Percentiles rank a stretch among this genome's conserved stretches.
Evolutionary conservation across 1,284 basidiomycete genomes (phyloP).

Genomic region (Hypsizygus ulmarius): DNA sequence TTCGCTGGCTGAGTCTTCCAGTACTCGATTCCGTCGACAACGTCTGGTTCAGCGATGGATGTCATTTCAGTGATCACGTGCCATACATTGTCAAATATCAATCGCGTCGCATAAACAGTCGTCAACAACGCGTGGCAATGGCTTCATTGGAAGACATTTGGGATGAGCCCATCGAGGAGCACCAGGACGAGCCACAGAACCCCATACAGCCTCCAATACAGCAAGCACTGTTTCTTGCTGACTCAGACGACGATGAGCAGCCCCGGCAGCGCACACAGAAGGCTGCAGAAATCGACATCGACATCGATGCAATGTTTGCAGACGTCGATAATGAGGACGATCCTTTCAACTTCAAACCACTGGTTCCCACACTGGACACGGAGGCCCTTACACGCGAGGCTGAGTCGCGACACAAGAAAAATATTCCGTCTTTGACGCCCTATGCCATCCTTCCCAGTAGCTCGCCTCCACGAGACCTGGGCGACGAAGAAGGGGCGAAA

Average conservation of each 20-base stretch:
- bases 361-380: conserved; percentile 47
- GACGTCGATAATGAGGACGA: conserved; percentile 46
- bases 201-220: conserved; percentile 19
- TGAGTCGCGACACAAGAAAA: conserved; percentile 40
- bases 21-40: conserved; percentile 71
- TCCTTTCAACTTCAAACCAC: conserved; percentile 35
- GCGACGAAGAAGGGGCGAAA: conserved; percentile 19
- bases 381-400: conserved; percentile 53
- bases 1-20: conserved; percentile 75
- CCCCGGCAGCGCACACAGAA: conserved; percentile 12
- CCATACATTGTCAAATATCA: conserved; percentile 14
- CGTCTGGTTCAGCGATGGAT: conserved; percentile 34
- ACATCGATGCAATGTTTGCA: conserved; percentile 65
- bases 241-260: conserved; percentile 41
- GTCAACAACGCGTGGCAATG: conserved; percentile 40
- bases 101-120: conserved; percentile 32
- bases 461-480: conserved; percentile 41
- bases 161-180: conserved; percentile 28
- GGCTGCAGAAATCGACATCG: conserved; percentile 29
- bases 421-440: conserved; percentile 30
- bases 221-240: conserved; percentile 20
- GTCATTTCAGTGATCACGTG: conserved; percentile 12
- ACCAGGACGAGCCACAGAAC: too few relatives aligned
- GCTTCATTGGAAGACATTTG: conserved; percentile 33
- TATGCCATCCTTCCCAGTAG: conserved; percentile 44